These are phyloP conservation scores for Chytriomyces sp. DNA, from an alignment of 192 early-diverging fungal genomes.

Conservation along the genomic window DNA sequence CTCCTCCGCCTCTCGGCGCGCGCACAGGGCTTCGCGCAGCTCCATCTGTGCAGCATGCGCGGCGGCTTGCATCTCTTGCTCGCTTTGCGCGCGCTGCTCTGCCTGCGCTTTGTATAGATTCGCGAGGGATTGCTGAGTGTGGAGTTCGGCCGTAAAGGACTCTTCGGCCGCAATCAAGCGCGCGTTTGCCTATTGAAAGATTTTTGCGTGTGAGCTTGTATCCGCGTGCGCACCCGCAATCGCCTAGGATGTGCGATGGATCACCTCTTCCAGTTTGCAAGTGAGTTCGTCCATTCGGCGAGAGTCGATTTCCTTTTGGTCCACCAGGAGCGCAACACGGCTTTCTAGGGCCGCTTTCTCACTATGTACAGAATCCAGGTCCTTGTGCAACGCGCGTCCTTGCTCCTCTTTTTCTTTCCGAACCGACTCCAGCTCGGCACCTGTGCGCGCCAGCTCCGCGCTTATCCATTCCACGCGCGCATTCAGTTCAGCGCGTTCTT, in stretches of 20 bases:
- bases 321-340: not conserved
- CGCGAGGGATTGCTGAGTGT: constrained; percentile 61
- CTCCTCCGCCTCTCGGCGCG: not conserved
- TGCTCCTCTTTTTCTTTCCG: constrained; percentile 57
- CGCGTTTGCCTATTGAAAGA: constrained; percentile 12
- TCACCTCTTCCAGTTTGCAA: constrained; percentile 33
- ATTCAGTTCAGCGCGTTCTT: constrained; percentile 62
- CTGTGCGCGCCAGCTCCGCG: constrained; percentile 64
- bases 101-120: constrained; percentile 49
- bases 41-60: constrained; percentile 1
- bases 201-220: not conserved
- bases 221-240: no score
- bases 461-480: constrained; percentile 68
- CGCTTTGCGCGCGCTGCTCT: constrained; percentile 1
- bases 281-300: constrained; percentile 45
- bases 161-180: constrained; percentile 43
- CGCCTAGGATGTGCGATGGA: no score
- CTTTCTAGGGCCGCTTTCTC: constrained; percentile 56
- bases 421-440: constrained; percentile 53
- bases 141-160: constrained; percentile 65
- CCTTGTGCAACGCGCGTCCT: not conserved
- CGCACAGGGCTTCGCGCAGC: not conserved
- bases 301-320: no score
- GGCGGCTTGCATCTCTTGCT: not conserved
- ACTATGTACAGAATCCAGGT: constrained; percentile 42